Evolutionary conservation across 148 eudicot genomes (phyloP).

Genomic region (Arctostaphylos glauca): DNA sequence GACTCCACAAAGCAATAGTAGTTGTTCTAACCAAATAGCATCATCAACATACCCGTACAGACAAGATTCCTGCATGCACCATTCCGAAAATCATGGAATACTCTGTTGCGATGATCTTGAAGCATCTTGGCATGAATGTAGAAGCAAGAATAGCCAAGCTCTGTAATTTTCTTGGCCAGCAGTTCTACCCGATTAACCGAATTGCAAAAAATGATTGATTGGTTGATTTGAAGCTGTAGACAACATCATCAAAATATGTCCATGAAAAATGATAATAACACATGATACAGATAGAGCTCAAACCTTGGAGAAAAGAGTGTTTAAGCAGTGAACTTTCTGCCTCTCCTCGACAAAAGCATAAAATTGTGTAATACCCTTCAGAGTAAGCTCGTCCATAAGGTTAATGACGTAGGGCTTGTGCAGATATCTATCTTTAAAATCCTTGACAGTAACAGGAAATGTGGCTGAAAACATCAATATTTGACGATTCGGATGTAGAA

Average conservation of each 20-base stretch:
- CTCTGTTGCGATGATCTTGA: conserved; percentile 92
- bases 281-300: conserved; percentile 20
- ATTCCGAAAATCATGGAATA: conserved; percentile 87
- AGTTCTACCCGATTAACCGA: conserved; percentile 92
- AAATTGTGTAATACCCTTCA: conserved; percentile 80
- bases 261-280: neutral
- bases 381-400: conserved; percentile 92
- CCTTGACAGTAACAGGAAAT: conserved; percentile 86
- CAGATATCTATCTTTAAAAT: conserved; percentile 71
- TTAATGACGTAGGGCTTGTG: conserved; percentile 74
- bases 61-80: conserved; percentile 97
- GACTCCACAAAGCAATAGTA: neutral
- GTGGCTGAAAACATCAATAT: conserved; percentile 92
- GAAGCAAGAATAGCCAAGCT: conserved; percentile 90
- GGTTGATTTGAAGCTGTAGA: conserved; percentile 92
- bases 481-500: conserved; percentile 66
- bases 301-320: conserved; percentile 93
- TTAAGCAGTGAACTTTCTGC: conserved; percentile 85
- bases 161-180: conserved; percentile 86
- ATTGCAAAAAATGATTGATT: conserved; percentile 91
- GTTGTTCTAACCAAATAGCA: neutral
- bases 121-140: conserved; percentile 94
- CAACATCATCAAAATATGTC: neutral
- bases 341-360: conserved; percentile 95
- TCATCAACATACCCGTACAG: conserved; percentile 64